phyloP scores from a whole-genome alignment of 2,329 filamentous ascomycete species.

The Trichoderma sp. region DNA sequence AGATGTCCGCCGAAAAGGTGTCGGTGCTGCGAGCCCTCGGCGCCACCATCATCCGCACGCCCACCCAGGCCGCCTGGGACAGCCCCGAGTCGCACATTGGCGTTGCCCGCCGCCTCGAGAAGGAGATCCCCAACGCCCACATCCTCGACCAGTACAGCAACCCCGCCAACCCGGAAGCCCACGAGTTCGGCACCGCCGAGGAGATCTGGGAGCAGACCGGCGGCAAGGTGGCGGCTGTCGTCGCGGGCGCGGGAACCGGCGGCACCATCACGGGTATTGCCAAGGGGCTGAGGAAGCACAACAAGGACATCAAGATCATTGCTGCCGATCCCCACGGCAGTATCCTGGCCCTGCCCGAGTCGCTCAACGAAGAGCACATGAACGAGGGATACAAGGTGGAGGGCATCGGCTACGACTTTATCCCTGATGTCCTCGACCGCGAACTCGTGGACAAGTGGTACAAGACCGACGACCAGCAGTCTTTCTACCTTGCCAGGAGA shows the following conservation, averaged over 20 bases:
- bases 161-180: constrained; percentile 84
- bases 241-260: constrained; percentile 92
- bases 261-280: constrained; percentile 93
- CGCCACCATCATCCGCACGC: constrained; percentile 96
- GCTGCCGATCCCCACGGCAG: constrained; percentile 92
- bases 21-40: constrained; percentile 90
- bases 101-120: constrained; percentile 83
- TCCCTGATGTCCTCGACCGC: constrained; percentile 88
- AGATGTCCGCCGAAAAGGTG: constrained; percentile 99
- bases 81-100: constrained; percentile 96
- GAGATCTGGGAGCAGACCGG: constrained; percentile 93
- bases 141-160: constrained; percentile 98
- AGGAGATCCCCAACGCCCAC: constrained; percentile 95
- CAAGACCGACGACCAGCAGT: constrained; percentile 92
- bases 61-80: constrained; percentile 93
- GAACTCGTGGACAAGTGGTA: constrained; percentile 89
- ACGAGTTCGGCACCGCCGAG: constrained; percentile 91
- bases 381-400: constrained; percentile 96
- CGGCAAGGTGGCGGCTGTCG: constrained; percentile 77
- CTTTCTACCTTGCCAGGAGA: constrained; percentile 85
- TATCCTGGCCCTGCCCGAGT: constrained; percentile 80
- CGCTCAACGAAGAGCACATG: constrained; percentile 75
- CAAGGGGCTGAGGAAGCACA: constrained; percentile 84
- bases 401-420: constrained; percentile 97
- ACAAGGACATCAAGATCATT: constrained; percentile 79